These are phyloP conservation scores for Fragaria iinumae DNA, from an alignment of 306 rosid genomes.

Conservation along the genomic window DNA sequence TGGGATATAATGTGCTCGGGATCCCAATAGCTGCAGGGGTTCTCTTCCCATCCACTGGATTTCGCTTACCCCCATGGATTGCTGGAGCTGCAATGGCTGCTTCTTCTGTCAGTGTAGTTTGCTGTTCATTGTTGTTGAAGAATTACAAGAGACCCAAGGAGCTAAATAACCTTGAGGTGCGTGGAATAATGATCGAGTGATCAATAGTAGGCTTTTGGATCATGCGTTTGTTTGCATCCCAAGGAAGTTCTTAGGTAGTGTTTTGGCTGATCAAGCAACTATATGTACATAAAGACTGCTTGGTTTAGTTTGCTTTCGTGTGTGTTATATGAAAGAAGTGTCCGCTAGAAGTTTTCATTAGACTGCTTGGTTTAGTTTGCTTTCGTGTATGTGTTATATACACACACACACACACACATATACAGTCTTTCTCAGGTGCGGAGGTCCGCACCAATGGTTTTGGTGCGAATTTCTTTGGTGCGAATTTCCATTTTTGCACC, in stretches of 20 bases:
- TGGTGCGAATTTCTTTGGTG: too few species aligned
- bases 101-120: conserved; percentile 68
- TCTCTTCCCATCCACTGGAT: conserved; percentile 51
- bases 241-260: neutral
- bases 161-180: conserved; percentile 42
- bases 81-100: conserved; percentile 88
- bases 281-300: neutral
- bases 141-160: conserved; percentile 51
- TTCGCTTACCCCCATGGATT: conserved; percentile 69
- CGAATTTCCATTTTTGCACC: too few species aligned
- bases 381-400: too few species aligned
- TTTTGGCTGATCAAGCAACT: neutral
- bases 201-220: neutral
- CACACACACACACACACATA: too few species aligned
- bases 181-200: conserved; percentile 39
- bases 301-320: neutral
- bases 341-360: too few species aligned
- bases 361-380: too few species aligned
- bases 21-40: conserved; percentile 72
- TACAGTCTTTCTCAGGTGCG: too few species aligned
- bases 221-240: neutral
- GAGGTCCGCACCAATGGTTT: too few species aligned
- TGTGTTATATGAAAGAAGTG: too few species aligned
- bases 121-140: conserved; percentile 58
- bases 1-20: conserved; percentile 57